A percentile compares a stretch with the other conserved stretches of the same genome.
Conservation (phyloP, 495 filamentous ascomycete species). For the Neurospora sp. region DNA sequence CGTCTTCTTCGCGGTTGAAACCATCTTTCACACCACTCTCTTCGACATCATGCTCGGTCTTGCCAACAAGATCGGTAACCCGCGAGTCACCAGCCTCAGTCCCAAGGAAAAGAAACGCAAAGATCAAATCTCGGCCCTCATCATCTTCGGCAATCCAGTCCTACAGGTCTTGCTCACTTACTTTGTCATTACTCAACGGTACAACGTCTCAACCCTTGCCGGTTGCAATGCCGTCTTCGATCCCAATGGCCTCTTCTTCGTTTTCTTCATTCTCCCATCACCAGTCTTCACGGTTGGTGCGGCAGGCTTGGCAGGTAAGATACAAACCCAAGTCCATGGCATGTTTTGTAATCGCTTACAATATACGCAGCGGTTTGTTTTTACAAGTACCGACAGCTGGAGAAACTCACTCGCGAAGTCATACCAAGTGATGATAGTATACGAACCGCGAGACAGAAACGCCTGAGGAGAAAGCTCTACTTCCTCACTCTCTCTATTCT, state of each 20-base stretch:
- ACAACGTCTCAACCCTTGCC: slow-evolving; percentile 59
- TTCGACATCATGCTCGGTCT: slow-evolving; percentile 66
- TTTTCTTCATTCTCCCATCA: slow-evolving; percentile 56
- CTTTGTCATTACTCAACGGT: slow-evolving; percentile 59
- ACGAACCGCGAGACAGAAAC: slow-evolving; percentile 37
- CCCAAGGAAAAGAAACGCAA: slow-evolving; percentile 43
- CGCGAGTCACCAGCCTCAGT: slow-evolving; percentile 41
- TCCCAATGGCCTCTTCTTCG: slow-evolving; percentile 60
- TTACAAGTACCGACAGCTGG: slow-evolving; percentile 57
- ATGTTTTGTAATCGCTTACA: slow-evolving; percentile 4
- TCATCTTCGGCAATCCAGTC: slow-evolving; percentile 60
- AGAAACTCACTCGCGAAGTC: slow-evolving; percentile 48
- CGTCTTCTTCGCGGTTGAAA: slow-evolving; percentile 42
- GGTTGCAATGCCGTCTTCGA: slow-evolving; percentile 62
- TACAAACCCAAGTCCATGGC: background rate
- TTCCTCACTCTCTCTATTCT: slow-evolving; percentile 60
- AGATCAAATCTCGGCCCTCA: slow-evolving; percentile 47
- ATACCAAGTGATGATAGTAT: slow-evolving; percentile 41
- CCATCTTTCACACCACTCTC: slow-evolving; percentile 53
- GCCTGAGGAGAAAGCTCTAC: slow-evolving; percentile 69
- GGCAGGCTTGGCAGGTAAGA: slow-evolving; percentile 64
- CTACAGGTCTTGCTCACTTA: slow-evolving; percentile 58
- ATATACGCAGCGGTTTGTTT: slow-evolving; percentile 49
- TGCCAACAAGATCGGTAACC: slow-evolving; percentile 57
- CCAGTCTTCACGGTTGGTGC: slow-evolving; percentile 54